Conservation (phyloP, 2,329 filamentous ascomycete species). For the Biscogniauxia mediterranea region DNA sequence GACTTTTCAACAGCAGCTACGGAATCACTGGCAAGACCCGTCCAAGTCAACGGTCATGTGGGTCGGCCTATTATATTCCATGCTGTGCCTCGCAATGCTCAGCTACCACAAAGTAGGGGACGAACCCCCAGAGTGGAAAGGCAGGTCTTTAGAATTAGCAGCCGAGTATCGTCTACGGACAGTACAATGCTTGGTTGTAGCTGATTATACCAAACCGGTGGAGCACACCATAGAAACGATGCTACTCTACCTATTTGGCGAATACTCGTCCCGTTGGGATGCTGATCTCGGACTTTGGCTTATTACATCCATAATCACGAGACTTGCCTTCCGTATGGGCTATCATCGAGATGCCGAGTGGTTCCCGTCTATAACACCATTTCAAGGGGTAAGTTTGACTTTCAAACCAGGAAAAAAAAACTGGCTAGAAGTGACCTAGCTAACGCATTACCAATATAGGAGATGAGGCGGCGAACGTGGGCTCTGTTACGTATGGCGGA, state of each 20-base stretch:
- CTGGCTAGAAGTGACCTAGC: neutral
- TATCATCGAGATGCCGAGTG: slow-evolving; percentile 77
- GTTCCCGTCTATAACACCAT: slow-evolving; percentile 69
- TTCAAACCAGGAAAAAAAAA: neutral
- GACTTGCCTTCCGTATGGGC: slow-evolving; percentile 66
- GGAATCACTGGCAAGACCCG: slow-evolving; percentile 67
- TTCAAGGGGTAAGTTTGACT: slow-evolving; percentile 58
- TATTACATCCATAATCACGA: slow-evolving; percentile 53
- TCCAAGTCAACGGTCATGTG: slow-evolving; percentile 72
- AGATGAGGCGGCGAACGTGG: slow-evolving; percentile 71
- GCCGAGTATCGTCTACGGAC: slow-evolving; percentile 68
- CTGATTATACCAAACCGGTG: slow-evolving; percentile 73
- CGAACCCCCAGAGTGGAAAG: slow-evolving; percentile 75
- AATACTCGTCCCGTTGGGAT: slow-evolving; percentile 71
- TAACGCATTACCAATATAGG: slow-evolving; percentile 38
- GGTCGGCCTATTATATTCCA: slow-evolving; percentile 73
- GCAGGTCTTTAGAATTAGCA: slow-evolving; percentile 59
- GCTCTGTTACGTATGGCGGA: slow-evolving; percentile 71
- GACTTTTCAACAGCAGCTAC: slow-evolving; percentile 75
- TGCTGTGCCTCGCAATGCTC: slow-evolving; percentile 74
- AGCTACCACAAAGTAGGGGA: slow-evolving; percentile 79
- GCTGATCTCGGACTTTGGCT: slow-evolving; percentile 67
- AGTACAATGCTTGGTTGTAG: slow-evolving; percentile 73
- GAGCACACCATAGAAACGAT: slow-evolving; percentile 78
- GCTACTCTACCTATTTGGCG: slow-evolving; percentile 72